A percentile compares a stretch with the other conserved stretches of the same genome.
phyloP scores from a whole-genome alignment of 352 stramenopile genomes.

The Globisporangium carolinianum region DNA sequence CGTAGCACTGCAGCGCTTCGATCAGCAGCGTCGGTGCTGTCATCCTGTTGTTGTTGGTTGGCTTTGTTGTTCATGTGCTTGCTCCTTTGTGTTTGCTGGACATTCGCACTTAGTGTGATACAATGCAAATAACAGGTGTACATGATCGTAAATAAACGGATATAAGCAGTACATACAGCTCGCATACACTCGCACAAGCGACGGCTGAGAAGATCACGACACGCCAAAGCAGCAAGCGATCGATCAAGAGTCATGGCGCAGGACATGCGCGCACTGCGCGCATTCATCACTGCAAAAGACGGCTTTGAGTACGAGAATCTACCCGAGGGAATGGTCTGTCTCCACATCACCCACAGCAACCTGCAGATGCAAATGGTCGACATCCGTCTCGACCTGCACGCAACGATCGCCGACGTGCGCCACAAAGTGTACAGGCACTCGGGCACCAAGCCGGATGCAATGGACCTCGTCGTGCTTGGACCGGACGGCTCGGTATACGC shows the following conservation, averaged over 20 bases:
- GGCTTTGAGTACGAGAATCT: conserved; percentile 81
- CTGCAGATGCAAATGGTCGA: conserved; percentile 95
- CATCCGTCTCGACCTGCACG: conserved; percentile 93
- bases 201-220: not conserved
- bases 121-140: not conserved
- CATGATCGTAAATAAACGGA: conserved; percentile 19
- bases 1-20: conserved; percentile 51
- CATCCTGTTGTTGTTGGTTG: conserved; percentile 3
- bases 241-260: too few relatives aligned
- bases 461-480: conserved; percentile 64
- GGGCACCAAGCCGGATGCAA: conserved; percentile 90
- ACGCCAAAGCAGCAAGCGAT: not conserved
- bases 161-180: not conserved
- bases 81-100: not conserved
- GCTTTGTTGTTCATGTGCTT: not conserved
- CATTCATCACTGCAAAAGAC: conserved; percentile 85
- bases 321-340: conserved; percentile 83
- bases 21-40: conserved; percentile 31
- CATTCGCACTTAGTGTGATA: not conserved
- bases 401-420: conserved; percentile 86
- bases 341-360: conserved; percentile 98
- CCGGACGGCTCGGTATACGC: conserved; percentile 38
- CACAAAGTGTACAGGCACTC: conserved; percentile 94
- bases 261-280: conserved; percentile 63
- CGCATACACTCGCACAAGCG: too few relatives aligned